phyloP scores from a whole-genome alignment of 768 basidiomycete species.

The Boletus reticuloceps region DNA sequence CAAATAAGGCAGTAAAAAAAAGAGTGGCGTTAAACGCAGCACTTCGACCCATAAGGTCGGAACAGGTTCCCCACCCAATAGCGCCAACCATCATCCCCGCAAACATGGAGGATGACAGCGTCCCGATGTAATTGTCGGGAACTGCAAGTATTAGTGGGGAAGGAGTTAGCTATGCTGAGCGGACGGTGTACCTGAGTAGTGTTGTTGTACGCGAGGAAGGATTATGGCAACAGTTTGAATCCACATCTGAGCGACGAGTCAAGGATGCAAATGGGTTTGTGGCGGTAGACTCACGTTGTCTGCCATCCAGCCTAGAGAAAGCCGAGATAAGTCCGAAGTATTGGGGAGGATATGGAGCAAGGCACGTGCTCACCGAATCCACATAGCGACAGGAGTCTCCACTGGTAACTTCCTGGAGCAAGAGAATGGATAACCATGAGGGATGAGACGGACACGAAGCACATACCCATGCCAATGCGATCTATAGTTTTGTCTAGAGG shows the following conservation, averaged over 20 bases:
- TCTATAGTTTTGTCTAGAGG: slow-evolving; percentile 86
- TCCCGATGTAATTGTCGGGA: slow-evolving; percentile 73
- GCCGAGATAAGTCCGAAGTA: background rate
- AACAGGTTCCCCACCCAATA: slow-evolving; percentile 89
- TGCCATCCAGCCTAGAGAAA: slow-evolving; percentile 77
- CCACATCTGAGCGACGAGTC: slow-evolving; percentile 71
- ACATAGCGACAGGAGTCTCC: slow-evolving; percentile 78
- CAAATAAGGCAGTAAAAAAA: slow-evolving; percentile 87
- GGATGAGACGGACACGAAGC: background rate
- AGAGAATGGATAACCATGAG: background rate
- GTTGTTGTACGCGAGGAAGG: slow-evolving; percentile 92
- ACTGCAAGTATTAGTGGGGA: slow-evolving; percentile 41
- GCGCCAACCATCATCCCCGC: slow-evolving; percentile 98
- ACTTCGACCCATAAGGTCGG: slow-evolving; percentile 85
- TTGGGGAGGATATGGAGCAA: background rate
- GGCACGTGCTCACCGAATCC: slow-evolving; percentile 68
- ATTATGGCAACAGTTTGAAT: slow-evolving; percentile 89
- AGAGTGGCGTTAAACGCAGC: slow-evolving; percentile 92
- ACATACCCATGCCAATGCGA: slow-evolving; percentile 81
- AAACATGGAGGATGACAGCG: slow-evolving; percentile 86
- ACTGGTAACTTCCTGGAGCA: slow-evolving; percentile 67
- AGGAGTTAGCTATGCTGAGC: slow-evolving; percentile 3
- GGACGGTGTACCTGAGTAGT: slow-evolving; percentile 64
- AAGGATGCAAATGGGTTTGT: slow-evolving; percentile 15
- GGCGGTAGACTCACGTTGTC: slow-evolving; percentile 64